Evolutionary conservation across 2,329 filamentous ascomycete species (phyloP), one percentile per base, ranked within the genome.

Genomic region (Fusarium sp.): DNA sequence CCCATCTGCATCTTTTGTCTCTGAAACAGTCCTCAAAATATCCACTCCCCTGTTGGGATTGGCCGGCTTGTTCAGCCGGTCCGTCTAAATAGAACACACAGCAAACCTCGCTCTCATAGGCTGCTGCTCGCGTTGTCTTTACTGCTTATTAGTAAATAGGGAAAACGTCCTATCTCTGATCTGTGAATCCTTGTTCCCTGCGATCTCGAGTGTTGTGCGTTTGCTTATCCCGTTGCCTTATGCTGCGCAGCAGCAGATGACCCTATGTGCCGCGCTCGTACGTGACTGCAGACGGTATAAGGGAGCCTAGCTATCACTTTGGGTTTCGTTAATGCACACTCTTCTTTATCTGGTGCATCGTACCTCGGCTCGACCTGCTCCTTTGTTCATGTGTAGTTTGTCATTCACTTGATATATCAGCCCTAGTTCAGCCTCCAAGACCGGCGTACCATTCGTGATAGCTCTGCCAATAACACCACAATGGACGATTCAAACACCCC

Each of bases 401-500:
- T 43, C n/a, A 27, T 43, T 52, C 14, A 27, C 15, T 46, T 22
- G 4, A 11, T 40, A 63, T 51, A 64, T 43, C 23, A 64, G 30
- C 11, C 27, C 20, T 44, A n/a, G n/a, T 19, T 47, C 50, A 49
- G 19, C 35, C 20, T 57, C 56, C 35, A 45, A 49, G 22, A 40
- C 33, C 11, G n/a, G 7, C 22, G 23, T 22, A 23, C n/a, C n/a
- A 13, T 58, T 25, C 8, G 15, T 15, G 20, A 15, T 23, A 14
- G 3, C 30, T 56, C 10, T 49, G 15, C 14, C n/a, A 14, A 19
- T 4, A 4, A 22, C 30, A 23, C 8, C 39, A 46, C n/a, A 10
- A 73, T 73, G 71, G 68, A 70, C 22, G 57, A 71, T 20, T 60
- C 70, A 56, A 74, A 73, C 53, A 56, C 63, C 6, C 70, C 71